These are phyloP conservation scores for Neofusicoccum sp. DNA, from an alignment of 2,329 filamentous ascomycete species.

Conservation along the genomic window DNA sequence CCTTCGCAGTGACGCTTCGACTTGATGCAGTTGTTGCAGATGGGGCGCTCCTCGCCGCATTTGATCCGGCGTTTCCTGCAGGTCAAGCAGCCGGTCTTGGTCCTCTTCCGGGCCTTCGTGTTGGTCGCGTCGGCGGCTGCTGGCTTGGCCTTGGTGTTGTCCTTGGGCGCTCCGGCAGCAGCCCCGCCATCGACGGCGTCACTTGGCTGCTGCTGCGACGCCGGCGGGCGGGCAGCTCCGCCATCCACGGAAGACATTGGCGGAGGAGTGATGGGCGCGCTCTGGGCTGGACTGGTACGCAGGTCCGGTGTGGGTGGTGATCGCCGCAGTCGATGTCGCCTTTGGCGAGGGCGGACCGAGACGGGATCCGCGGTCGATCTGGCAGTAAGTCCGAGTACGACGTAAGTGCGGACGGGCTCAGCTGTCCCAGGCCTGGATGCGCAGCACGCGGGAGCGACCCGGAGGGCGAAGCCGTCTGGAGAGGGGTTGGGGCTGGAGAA, in stretches of 20 bases:
- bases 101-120: constrained; percentile 49
- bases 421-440: too few relatives aligned
- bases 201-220: background rate
- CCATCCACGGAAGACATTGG: constrained; percentile 8
- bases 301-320: constrained; percentile 1
- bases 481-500: background rate
- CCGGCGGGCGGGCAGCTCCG: background rate
- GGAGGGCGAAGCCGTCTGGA: too few relatives aligned
- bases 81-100: constrained; percentile 90
- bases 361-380: constrained; percentile 17
- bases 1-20: constrained; percentile 82
- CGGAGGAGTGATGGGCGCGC: background rate
- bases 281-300: background rate
- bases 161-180: background rate
- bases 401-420: background rate
- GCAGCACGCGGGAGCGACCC: background rate
- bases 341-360: constrained; percentile 17
- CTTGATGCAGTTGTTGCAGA: constrained; percentile 81
- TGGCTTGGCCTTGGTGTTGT: constrained; percentile 4
- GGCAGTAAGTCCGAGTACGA: constrained; percentile 2
- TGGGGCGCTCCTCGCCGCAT: constrained; percentile 85
- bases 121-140: constrained; percentile 6
- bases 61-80: constrained; percentile 95
- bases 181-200: background rate
- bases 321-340: constrained; percentile 1